Conservation (phyloP, 768 basidiomycete genomes). For the Mycena sanguinolenta region DNA sequence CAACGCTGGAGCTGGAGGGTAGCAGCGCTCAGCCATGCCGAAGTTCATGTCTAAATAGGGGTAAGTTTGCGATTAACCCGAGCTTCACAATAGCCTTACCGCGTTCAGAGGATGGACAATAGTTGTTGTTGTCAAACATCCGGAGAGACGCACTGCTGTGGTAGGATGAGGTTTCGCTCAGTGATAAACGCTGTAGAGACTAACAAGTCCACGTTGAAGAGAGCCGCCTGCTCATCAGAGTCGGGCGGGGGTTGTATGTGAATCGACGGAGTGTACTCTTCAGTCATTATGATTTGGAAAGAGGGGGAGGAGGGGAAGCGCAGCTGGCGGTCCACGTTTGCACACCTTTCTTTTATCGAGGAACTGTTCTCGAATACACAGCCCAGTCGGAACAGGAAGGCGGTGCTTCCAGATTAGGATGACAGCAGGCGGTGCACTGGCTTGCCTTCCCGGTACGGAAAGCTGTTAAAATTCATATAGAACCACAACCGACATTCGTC, state of each 20-base stretch:
- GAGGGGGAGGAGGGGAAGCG: conserved; percentile 25
- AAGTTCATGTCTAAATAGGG: conserved; percentile 21
- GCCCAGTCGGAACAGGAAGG: conserved; percentile 1
- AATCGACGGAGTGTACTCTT: conserved; percentile 35
- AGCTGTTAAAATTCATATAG: conserved; percentile 16
- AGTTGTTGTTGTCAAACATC: conserved; percentile 36
- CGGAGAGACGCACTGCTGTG: conserved; percentile 17
- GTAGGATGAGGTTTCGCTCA: conserved; percentile 15
- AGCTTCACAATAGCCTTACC: conserved; percentile 24
- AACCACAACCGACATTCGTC: neutral
- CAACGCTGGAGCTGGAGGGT: conserved; percentile 20
- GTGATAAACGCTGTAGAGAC: neutral
- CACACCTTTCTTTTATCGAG: conserved; percentile 25
- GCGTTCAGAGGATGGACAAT: conserved; percentile 6
- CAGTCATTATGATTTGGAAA: conserved; percentile 31
- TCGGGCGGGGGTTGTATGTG: conserved; percentile 29
- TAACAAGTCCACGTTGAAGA: conserved; percentile 12
- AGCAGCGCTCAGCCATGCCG: conserved; percentile 12
- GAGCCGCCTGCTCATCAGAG: conserved; percentile 25
- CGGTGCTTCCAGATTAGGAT: conserved; percentile 5
- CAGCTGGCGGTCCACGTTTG: conserved; percentile 19
- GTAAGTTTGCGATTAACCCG: neutral
- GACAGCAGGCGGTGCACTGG: neutral
- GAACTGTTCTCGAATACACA: neutral
- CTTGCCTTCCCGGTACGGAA: neutral